A percentile compares a stretch with the other conserved stretches of the same genome.
These are phyloP conservation scores for Penicillium desertorum DNA, from an alignment of 495 filamentous ascomycete genomes.

Conservation along the genomic window DNA sequence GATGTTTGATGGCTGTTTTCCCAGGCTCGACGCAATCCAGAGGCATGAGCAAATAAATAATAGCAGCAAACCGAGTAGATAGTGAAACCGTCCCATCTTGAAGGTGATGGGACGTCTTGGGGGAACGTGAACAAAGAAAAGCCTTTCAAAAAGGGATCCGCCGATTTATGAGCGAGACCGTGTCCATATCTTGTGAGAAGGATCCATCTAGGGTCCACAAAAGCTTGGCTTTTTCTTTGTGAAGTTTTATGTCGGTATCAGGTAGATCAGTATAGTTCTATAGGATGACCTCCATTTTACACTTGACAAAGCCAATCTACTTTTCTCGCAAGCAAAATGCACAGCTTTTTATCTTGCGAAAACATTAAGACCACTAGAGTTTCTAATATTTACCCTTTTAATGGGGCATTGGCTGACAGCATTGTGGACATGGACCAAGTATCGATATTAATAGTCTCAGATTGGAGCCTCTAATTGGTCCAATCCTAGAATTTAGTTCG, in stretches of 20 bases:
- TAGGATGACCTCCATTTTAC: not conserved
- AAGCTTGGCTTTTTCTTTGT: not conserved
- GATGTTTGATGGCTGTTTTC: not conserved
- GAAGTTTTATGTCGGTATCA: not conserved
- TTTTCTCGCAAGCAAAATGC: not conserved
- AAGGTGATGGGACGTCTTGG: not conserved
- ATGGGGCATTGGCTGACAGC: too few relatives aligned
- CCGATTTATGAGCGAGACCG: not conserved
- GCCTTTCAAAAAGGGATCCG: not conserved
- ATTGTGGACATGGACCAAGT: too few relatives aligned
- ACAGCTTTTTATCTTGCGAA: not conserved
- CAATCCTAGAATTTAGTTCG: not conserved
- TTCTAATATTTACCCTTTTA: not conserved
- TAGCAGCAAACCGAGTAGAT: not conserved
- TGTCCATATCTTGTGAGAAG: not conserved
- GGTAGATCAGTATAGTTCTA: not conserved
- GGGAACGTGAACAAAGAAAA: not conserved
- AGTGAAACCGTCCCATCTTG: conserved; percentile 2
- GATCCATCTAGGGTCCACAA: not conserved
- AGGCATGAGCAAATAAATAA: not conserved
- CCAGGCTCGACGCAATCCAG: not conserved
- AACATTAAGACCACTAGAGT: not conserved
- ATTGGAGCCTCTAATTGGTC: not conserved
- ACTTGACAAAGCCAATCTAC: too few relatives aligned
- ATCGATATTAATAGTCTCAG: too few relatives aligned